Percentiles rank a stretch among this genome's conserved stretches.
These are phyloP conservation scores for Hordeum marinum DNA, from an alignment of 176 grass and related monocot species.

Conservation along the genomic window DNA sequence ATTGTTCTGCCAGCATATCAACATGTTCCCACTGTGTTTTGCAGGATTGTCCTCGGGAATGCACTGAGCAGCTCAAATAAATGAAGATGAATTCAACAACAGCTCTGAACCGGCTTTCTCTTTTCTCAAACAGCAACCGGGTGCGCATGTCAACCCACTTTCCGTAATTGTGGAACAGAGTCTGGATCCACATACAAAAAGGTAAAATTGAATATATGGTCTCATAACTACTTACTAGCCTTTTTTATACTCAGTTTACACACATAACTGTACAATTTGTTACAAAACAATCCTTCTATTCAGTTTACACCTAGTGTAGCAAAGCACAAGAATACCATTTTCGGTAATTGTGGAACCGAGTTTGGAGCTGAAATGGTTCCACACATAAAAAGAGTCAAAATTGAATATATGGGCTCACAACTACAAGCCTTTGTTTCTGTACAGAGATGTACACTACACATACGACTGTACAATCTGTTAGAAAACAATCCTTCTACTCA, in stretches of 20 bases:
- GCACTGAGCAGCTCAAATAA: neutral
- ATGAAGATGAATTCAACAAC: neutral
- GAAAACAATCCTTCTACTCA: slow-evolving; percentile 19
- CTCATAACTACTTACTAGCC: neutral
- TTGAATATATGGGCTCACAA: slow-evolving; percentile 2
- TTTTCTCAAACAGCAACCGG: neutral
- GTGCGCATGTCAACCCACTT: neutral
- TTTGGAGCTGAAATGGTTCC: slow-evolving; percentile 4
- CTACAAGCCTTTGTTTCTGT: neutral
- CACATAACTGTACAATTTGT: slow-evolving; percentile 13
- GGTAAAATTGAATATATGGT: neutral
- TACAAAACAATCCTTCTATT: slow-evolving; percentile 21
- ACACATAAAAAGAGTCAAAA: neutral
- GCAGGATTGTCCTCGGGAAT: neutral
- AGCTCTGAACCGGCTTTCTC: neutral
- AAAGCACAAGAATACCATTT: slow-evolving; percentile 9
- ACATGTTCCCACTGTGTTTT: neutral
- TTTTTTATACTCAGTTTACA: slow-evolving; percentile 15
- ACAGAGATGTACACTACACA: slow-evolving; percentile 16
- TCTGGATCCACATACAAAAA: neutral
- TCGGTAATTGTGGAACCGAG: neutral
- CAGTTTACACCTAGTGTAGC: slow-evolving; percentile 15
- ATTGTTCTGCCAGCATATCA: neutral
- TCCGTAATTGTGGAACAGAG: neutral
- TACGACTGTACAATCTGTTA: slow-evolving; percentile 24